Conservation (phyloP, 768 basidiomycete species). For the Suillus placidus region DNA sequence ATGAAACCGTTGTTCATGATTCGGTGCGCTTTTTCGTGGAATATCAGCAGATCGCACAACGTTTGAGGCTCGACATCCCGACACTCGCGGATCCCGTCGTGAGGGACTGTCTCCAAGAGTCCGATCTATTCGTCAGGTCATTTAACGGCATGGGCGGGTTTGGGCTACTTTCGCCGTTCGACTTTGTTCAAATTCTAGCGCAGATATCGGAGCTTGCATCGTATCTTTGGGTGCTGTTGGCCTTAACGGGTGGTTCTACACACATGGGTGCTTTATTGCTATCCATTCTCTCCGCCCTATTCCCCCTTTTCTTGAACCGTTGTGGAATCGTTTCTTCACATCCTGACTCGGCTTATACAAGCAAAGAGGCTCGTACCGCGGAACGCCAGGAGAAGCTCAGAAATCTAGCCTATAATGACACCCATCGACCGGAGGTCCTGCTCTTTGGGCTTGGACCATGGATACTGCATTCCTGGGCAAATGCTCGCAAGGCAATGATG, state of each 20-base stretch:
- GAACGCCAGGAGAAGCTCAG: constrained; percentile 78
- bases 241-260: constrained; percentile 56
- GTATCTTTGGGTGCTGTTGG: constrained; percentile 67
- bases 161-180: constrained; percentile 78
- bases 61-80: constrained; percentile 76
- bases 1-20: constrained; percentile 72
- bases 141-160: constrained; percentile 75
- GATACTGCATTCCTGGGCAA: constrained; percentile 80
- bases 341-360: constrained; percentile 48
- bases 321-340: constrained; percentile 45
- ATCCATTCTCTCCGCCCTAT: constrained; percentile 59
- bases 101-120: constrained; percentile 82
- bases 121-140: constrained; percentile 82
- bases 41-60: constrained; percentile 76
- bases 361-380: constrained; percentile 62
- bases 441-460: constrained; percentile 85
- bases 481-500: constrained; percentile 59
- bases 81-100: constrained; percentile 73
- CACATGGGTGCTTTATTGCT: constrained; percentile 61
- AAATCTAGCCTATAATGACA: constrained; percentile 72
- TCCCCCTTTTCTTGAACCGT: constrained; percentile 62
- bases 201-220: constrained; percentile 72
- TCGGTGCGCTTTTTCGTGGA: constrained; percentile 77
- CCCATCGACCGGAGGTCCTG: constrained; percentile 77
- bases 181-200: constrained; percentile 74